Percentiles rank a stretch among this genome's conserved stretches.
Evolutionary conservation across 345 rosid species (phyloP).

Genomic region (Eucalyptus grandis): DNA sequence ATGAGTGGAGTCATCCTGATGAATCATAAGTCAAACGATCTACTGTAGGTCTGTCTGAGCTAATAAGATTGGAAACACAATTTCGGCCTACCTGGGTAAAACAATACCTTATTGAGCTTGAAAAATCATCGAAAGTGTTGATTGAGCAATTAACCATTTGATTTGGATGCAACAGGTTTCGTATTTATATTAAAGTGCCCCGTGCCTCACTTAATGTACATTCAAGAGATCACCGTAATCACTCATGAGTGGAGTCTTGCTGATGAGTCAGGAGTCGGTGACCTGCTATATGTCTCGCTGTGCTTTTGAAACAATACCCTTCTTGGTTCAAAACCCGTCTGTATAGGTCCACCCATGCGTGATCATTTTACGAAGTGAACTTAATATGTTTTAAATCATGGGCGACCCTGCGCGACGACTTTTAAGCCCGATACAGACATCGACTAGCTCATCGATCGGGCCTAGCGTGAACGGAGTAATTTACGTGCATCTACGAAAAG

Average conservation of each 20-base stretch:
- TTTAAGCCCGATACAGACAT: not conserved
- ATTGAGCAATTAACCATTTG: not conserved
- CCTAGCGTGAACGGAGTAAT: not conserved
- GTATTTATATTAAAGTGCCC: not conserved
- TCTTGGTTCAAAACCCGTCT: not conserved
- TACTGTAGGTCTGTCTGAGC: not conserved
- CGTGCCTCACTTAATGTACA: not conserved
- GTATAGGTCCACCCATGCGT: not conserved
- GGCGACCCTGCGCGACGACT: not conserved
- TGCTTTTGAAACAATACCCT: not conserved
- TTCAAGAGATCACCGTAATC: not conserved
- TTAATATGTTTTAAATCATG: not conserved
- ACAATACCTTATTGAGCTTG: not conserved
- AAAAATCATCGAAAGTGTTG: not conserved
- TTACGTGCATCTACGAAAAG: not conserved
- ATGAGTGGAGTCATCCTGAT: not conserved
- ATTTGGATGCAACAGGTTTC: not conserved
- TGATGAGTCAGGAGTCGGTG: accelerated
- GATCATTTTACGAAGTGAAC: not conserved
- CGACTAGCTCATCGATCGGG: not conserved
- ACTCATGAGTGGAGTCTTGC: not conserved
- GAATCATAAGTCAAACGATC: not conserved
- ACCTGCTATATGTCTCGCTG: not conserved
- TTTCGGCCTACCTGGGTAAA: not conserved
- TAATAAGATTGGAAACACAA: not conserved